These are phyloP conservation scores for Phylloporus sp. DNA, from an alignment of 1,284 basidiomycete genomes.

Conservation along the genomic window DNA sequence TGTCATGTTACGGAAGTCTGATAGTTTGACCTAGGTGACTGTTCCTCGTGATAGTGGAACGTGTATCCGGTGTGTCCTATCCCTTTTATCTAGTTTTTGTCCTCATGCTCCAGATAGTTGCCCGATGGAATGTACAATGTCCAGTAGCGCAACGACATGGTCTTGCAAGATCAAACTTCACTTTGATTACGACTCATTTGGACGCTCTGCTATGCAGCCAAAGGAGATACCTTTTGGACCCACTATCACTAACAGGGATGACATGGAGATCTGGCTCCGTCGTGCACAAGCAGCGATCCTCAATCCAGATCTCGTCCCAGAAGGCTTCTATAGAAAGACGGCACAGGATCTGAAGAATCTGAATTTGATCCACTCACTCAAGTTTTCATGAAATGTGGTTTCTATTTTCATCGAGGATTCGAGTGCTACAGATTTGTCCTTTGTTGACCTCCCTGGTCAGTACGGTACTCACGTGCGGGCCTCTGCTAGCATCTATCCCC, in stretches of 20 bases:
- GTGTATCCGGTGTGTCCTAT: slow-evolving; percentile 51
- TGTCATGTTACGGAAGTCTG: background rate
- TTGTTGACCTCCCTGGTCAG: slow-evolving; percentile 55
- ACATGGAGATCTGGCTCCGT: slow-evolving; percentile 57
- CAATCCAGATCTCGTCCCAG: slow-evolving; percentile 40
- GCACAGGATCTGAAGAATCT: slow-evolving; percentile 35
- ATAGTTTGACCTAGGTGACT: slow-evolving; percentile 46
- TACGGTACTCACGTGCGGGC: background rate
- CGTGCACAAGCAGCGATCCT: slow-evolving; percentile 65
- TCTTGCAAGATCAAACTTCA: slow-evolving; percentile 54
- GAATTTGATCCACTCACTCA: slow-evolving; percentile 22
- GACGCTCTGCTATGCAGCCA: slow-evolving; percentile 21
- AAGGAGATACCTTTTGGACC: slow-evolving; percentile 41
- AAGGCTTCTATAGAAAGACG: slow-evolving; percentile 41
- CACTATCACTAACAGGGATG: slow-evolving; percentile 40
- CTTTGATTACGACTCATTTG: slow-evolving; percentile 41
- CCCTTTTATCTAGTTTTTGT: background rate
- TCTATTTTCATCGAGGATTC: slow-evolving; percentile 52
- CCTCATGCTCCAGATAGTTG: slow-evolving; percentile 43
- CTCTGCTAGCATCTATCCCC: slow-evolving; percentile 4
- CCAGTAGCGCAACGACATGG: slow-evolving; percentile 47
- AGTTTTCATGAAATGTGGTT: slow-evolving; percentile 64
- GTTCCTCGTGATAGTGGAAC: slow-evolving; percentile 63
- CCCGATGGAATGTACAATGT: slow-evolving; percentile 60
- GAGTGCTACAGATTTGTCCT: slow-evolving; percentile 48